A percentile compares a stretch with the other conserved stretches of the same genome.
Conservation (phyloP, 306 rosid species). For the Alnus glutinosa region DNA sequence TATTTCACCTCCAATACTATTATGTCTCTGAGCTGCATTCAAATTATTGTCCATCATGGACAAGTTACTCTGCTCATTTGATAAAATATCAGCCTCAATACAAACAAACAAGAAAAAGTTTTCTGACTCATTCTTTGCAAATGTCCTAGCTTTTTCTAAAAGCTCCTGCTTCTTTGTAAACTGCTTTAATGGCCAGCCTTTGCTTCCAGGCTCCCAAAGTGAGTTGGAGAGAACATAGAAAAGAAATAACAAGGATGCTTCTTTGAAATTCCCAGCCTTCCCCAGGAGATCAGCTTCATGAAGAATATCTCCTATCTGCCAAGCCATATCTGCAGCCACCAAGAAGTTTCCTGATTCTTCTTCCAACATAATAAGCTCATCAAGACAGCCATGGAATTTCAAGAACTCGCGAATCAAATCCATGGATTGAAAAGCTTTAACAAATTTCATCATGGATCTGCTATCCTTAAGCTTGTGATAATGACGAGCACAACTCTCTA, state of each 20-base stretch:
- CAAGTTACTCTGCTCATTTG: constrained; percentile 27
- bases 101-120: constrained; percentile 39
- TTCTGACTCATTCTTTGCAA: constrained; percentile 43
- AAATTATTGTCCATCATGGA: constrained; percentile 27
- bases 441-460: too few species aligned
- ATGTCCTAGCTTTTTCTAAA: constrained; percentile 47
- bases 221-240: constrained; percentile 51
- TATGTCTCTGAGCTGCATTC: constrained; percentile 35
- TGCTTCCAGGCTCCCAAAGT: constrained; percentile 63
- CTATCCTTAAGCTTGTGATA: too few species aligned
- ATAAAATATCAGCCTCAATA: constrained; percentile 51
- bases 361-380: too few species aligned
- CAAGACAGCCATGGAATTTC: too few species aligned
- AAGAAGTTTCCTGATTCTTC: too few species aligned
- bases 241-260: constrained; percentile 50
- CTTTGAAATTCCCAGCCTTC: constrained; percentile 49
- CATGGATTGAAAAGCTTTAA: too few species aligned
- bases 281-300: neutral
- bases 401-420: too few species aligned
- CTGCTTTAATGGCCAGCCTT: constrained; percentile 69
- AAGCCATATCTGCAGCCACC: too few species aligned
- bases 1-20: constrained; percentile 51
- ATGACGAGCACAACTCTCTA: too few species aligned
- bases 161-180: constrained; percentile 47
- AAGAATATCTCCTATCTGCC: too few species aligned